Percentiles rank a stretch among this genome's conserved stretches.
These are phyloP conservation scores for Pseudogymnoascus sp. DNA, from an alignment of 2,329 filamentous ascomycete genomes.

Conservation along the genomic window DNA sequence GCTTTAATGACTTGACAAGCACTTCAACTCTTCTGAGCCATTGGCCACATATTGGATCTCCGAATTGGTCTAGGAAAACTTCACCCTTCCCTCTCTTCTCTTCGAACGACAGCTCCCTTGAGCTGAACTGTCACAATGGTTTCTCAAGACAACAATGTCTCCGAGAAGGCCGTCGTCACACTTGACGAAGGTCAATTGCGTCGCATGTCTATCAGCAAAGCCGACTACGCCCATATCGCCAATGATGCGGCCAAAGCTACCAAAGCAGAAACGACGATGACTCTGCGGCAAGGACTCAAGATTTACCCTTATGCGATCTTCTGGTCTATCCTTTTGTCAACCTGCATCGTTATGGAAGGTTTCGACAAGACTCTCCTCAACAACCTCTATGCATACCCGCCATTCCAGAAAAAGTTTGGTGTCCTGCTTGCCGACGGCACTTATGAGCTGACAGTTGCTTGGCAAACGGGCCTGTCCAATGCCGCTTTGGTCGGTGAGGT, in stretches of 20 bases:
- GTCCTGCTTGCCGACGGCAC: constrained; percentile 22
- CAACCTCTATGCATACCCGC: constrained; percentile 53
- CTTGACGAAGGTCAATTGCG: background rate
- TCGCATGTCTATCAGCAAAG: background rate
- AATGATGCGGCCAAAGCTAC: constrained; percentile 41
- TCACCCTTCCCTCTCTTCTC: background rate
- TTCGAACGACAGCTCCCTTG: background rate
- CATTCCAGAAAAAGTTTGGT: constrained; percentile 32
- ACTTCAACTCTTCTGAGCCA: background rate
- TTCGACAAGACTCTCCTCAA: constrained; percentile 72
- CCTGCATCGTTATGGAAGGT: constrained; percentile 85
- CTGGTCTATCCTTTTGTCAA: constrained; percentile 82
- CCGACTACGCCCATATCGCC: constrained; percentile 17
- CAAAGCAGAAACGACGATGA: constrained; percentile 61
- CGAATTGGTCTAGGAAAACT: background rate
- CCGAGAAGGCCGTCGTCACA: constrained; percentile 3
- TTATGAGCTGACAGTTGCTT: constrained; percentile 23
- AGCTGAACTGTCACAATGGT: background rate
- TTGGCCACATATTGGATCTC: background rate
- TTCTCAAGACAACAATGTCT: background rate
- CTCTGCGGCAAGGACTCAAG: constrained; percentile 63
- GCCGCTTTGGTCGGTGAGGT: constrained; percentile 29
- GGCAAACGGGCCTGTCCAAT: constrained; percentile 26
- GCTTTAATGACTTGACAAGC: background rate
- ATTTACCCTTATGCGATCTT: constrained; percentile 80